Base-by-base conservation (phyloP, 768 basidiomycete genomes). In the Tulasnella sp. region DNA sequence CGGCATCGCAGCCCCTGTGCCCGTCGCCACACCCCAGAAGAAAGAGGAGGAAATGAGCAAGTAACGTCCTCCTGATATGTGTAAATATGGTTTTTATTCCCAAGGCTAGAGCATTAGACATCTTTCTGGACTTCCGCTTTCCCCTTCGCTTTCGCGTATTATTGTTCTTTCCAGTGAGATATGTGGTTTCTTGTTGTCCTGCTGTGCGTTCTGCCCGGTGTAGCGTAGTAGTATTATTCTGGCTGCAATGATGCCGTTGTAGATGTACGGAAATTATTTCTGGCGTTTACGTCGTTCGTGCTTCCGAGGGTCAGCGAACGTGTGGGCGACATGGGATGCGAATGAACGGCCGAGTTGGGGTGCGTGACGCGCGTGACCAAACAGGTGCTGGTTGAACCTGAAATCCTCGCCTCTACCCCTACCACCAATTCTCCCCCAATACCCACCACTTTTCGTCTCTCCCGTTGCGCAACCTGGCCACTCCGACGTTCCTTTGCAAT, bases 21-120 rank as follows among this genome's bases (percentile, higher is more conserved):
- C 73, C 34, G 73, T 42, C 34, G n/a, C 40, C 36, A 52, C 52
- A n/a, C 24, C 73, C n/a, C 38, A 21, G 38, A 74, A 74, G 44
- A 74, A 74, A 46, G 73, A 74, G 27, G 73, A 46, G 73, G 73
- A 74, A 36, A 74, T 68, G 62, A 68, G 62, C 62, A 68, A 68
- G 62, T 68, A 68, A 12, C 31, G 18, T 68, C 62, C 27, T 27
- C 62, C 34, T 36, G 16, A 68, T 34, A 36, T 36, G 62, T 68
- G 62, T 68, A 68, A 68, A 68, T 68, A 68, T 68, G 62, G 62
- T 68, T 68, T 68, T 68, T 68, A 68, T 68, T 68, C n/a, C n/a
- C 27, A 27, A 68, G 62, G 62, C 62, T 68, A 68, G 62, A 68
- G 62, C 62, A 68, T 68, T 68, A 68, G 62, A 68, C 62, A 68